These are phyloP conservation scores for Botrytis fabae DNA, from an alignment of 2,329 filamentous ascomycete genomes.

Conservation along the genomic window DNA sequence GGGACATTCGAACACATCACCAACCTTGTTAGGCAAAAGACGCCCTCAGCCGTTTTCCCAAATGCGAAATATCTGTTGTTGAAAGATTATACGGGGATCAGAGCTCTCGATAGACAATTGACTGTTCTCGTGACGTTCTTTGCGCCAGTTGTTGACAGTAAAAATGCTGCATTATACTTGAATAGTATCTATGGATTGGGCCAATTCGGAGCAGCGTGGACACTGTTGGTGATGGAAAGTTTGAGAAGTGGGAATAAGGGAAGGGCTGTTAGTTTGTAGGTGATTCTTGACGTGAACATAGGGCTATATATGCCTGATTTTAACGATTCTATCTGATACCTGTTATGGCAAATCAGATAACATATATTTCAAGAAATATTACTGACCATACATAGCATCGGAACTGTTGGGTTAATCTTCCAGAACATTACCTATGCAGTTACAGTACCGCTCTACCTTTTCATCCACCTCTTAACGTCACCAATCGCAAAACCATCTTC, in stretches of 20 bases:
- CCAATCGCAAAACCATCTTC: conserved; percentile 40
- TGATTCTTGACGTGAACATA: not conserved
- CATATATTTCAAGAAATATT: not conserved
- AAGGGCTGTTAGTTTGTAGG: conserved; percentile 46
- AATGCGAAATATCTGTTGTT: conserved; percentile 28
- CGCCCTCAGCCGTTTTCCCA: conserved; percentile 26
- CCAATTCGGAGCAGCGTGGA: conserved; percentile 38
- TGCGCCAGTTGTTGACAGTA: conserved; percentile 30
- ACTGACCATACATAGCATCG: conserved; percentile 34
- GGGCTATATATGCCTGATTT: not conserved
- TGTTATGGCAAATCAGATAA: not conserved
- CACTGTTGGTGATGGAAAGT: conserved; percentile 46
- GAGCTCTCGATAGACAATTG: conserved; percentile 33
- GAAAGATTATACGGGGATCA: conserved; percentile 32
- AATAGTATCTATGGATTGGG: conserved; percentile 34
- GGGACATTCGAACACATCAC: conserved; percentile 30
- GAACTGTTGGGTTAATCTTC: conserved; percentile 45
- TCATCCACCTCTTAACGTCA: conserved; percentile 47
- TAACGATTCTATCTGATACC: too few species aligned
- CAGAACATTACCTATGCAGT: conserved; percentile 49
- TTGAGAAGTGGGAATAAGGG: conserved; percentile 47
- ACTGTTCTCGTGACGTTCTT: conserved; percentile 35
- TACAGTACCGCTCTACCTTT: conserved; percentile 46
- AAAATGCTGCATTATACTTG: conserved; percentile 27
- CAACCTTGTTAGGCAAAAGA: conserved; percentile 22